Conservation (phyloP, 306 rosid species). For the Dalbergia cochinchinensis region DNA sequence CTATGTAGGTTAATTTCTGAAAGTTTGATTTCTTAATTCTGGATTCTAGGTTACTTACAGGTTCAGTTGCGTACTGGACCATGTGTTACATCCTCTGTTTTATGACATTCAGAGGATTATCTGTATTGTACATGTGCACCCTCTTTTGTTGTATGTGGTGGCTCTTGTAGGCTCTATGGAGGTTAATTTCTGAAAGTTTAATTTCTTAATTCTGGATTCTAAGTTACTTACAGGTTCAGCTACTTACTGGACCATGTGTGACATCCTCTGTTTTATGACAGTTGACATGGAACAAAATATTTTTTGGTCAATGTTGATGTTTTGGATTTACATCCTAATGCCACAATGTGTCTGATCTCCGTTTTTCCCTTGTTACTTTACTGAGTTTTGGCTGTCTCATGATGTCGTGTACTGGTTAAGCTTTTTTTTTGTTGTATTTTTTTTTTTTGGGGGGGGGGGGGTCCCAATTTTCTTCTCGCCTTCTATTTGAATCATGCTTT, state of each 20-base stretch:
- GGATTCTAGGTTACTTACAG: neutral
- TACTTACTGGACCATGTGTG: conserved; percentile 11
- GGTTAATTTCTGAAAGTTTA: neutral
- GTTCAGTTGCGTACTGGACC: neutral
- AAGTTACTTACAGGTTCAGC: neutral
- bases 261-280: neutral
- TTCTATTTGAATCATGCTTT: neutral
- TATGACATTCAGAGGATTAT: neutral
- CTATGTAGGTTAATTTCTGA: neutral
- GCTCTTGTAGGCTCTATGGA: conserved; percentile 7
- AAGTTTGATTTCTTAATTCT: neutral
- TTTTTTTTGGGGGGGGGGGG: too few relatives aligned
- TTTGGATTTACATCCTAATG: conserved; percentile 23
- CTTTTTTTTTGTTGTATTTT: neutral
- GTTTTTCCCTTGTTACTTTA: neutral
- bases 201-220: neutral
- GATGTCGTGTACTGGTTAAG: neutral
- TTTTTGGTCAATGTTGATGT: neutral
- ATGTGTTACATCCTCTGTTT: conserved; percentile 1
- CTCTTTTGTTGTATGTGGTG: neutral
- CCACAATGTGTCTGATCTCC: neutral
- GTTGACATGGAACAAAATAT: neutral
- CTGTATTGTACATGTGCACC: conserved; percentile 11
- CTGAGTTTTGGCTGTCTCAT: conserved; percentile 15
- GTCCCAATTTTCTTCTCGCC: neutral